Evolutionary conservation across 192 early-diverging fungal genomes (phyloP).

Genomic region (Funneliformis geosporum): DNA sequence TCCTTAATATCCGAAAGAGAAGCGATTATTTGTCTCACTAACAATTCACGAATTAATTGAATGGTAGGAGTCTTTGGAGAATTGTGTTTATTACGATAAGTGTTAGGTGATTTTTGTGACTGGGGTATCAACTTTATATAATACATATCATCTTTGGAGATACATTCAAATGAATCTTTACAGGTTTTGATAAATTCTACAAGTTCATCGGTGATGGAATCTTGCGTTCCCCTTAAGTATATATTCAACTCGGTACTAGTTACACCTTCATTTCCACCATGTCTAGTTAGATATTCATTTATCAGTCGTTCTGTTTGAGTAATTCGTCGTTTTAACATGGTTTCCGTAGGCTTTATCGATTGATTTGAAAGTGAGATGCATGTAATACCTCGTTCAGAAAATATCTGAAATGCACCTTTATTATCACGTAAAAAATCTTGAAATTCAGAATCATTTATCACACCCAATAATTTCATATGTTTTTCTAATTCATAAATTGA

Average conservation of each 20-base stretch:
- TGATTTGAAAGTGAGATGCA: not conserved
- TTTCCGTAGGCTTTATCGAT: not conserved
- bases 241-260: not conserved
- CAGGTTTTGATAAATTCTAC: not conserved
- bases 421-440: not conserved
- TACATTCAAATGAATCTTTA: constrained; percentile 6
- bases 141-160: not conserved
- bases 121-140: not conserved
- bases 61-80: not conserved
- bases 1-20: not conserved
- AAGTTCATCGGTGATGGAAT: not conserved
- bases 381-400: not conserved
- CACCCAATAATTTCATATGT: not conserved
- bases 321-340: not conserved
- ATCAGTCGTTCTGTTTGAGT: constrained; percentile 9
- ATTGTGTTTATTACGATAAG: not conserved
- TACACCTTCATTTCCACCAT: not conserved
- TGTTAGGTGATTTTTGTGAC: not conserved
- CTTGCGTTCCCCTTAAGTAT: not conserved
- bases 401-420: not conserved
- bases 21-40: not conserved
- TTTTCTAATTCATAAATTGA: constrained; percentile 6
- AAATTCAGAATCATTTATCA: not conserved
- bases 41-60: not conserved
- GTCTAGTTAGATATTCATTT: not conserved